phyloP scores from a whole-genome alignment of 2,329 filamentous ascomycete species.

The Pochonia chlamydosporia region DNA sequence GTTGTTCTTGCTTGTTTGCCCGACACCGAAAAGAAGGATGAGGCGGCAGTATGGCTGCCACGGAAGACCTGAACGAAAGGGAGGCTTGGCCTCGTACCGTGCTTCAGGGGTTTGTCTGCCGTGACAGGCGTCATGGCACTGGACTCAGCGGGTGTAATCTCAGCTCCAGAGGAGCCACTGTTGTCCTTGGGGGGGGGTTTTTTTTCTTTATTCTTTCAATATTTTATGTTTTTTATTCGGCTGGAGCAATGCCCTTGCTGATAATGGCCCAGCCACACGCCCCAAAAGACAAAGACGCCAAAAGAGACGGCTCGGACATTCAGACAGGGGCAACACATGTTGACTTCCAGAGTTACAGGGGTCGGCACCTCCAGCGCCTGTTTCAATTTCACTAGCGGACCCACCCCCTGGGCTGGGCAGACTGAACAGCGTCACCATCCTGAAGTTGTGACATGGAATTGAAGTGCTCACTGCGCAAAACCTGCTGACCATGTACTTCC shows the following conservation, averaged over 20 bases:
- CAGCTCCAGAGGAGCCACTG: no score
- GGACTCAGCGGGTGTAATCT: no score
- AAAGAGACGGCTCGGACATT: slow-evolving; percentile 2
- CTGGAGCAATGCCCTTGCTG: not conserved
- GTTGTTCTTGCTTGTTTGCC: no score
- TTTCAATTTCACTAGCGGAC: slow-evolving; percentile 16
- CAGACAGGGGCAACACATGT: slow-evolving; percentile 9
- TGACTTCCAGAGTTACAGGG: not conserved
- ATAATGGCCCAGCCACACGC: not conserved
- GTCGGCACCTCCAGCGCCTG: slow-evolving; percentile 9
- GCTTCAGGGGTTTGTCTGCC: no score
- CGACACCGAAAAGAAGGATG: no score
- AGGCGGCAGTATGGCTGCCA: no score
- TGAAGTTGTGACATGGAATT: no score
- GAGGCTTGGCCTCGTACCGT: no score
- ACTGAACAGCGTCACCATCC: not conserved
- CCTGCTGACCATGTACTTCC: not conserved
- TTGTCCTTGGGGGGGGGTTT: no score
- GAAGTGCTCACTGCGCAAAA: not conserved
- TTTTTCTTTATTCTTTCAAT: not conserved
- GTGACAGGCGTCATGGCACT: no score
- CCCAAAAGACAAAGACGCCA: not conserved
- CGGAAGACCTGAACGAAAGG: no score
- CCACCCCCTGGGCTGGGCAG: slow-evolving; percentile 12
- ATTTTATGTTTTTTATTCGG: not conserved